phyloP scores from a whole-genome alignment of 2,329 filamentous ascomycete genomes.

The Hirsutella rhossiliensis region DNA sequence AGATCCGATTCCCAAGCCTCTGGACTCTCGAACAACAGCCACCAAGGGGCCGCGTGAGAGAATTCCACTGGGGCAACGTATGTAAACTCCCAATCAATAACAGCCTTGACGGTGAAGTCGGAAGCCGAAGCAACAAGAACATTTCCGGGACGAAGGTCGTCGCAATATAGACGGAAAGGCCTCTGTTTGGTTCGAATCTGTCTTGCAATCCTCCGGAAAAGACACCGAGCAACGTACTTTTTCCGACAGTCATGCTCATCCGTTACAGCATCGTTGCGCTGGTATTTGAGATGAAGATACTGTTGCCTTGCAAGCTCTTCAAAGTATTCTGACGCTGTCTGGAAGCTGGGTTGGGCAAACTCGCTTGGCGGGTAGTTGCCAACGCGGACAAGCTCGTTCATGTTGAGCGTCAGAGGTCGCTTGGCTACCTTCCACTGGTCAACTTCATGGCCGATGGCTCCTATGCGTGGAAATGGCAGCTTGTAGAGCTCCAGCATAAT shows the following conservation, averaged over 20 bases:
- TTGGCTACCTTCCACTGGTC: background rate
- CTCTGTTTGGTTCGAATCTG: slow-evolving; percentile 9
- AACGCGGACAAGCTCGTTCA: background rate
- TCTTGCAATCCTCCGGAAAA: slow-evolving; percentile 21
- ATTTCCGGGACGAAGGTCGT: slow-evolving; percentile 20
- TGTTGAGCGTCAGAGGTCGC: background rate
- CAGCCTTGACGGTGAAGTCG: slow-evolving; percentile 12
- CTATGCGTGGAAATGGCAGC: background rate
- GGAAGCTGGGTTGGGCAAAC: background rate
- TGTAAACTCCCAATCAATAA: slow-evolving; percentile 29
- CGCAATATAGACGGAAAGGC: slow-evolving; percentile 13
- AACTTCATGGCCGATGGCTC: background rate
- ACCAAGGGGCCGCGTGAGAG: slow-evolving; percentile 22
- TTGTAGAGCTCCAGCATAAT: background rate
- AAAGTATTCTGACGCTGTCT: slow-evolving; percentile 16
- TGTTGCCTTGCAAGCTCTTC: slow-evolving; percentile 23
- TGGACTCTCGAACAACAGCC: slow-evolving; percentile 20
- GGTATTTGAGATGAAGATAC: slow-evolving; percentile 22
- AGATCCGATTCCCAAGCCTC: slow-evolving; percentile 20
- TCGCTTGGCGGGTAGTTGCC: background rate
- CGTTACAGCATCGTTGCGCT: slow-evolving; percentile 23
- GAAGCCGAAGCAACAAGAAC: slow-evolving; percentile 14
- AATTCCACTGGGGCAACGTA: slow-evolving; percentile 22
- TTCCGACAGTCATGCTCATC: slow-evolving; percentile 23
- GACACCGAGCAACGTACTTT: slow-evolving; percentile 22